A percentile compares a stretch with the other conserved stretches of the same genome.
phyloP scores from a whole-genome alignment of 1,139 yeast species.

The Taiozyma sp. region DNA sequence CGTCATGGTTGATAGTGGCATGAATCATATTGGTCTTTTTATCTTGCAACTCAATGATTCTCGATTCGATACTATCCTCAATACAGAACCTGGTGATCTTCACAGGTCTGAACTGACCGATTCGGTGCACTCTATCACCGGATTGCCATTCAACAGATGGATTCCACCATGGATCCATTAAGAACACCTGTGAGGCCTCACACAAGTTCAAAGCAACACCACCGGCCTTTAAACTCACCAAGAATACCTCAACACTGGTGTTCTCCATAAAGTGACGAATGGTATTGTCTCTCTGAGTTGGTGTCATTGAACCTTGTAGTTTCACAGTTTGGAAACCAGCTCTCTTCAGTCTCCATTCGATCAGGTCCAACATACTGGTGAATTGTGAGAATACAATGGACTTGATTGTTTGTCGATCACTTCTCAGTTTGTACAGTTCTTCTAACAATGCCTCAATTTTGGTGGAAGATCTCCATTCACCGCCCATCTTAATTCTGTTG shows the following conservation, averaged over 20 bases:
- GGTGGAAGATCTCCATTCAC: conserved; percentile 72
- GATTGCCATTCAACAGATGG: conserved; percentile 98
- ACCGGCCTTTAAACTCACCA: conserved; percentile 95
- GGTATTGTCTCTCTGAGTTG: conserved; percentile 87
- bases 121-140: conserved; percentile 96
- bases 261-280: conserved; percentile 90
- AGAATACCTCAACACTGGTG: conserved; percentile 84
- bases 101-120: conserved; percentile 95
- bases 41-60: conserved; percentile 91
- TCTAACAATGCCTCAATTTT: conserved; percentile 95
- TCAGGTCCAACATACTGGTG: conserved; percentile 91
- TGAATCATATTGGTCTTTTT: conserved; percentile 97
- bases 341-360: conserved; percentile 89
- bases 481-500: conserved; percentile 81
- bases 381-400: conserved; percentile 96
- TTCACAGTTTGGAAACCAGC: conserved; percentile 95
- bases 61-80: conserved; percentile 93
- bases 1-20: conserved; percentile 91
- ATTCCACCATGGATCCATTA: conserved; percentile 99
- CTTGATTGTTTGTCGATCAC: conserved; percentile 84
- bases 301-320: conserved; percentile 94
- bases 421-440: conserved; percentile 79
- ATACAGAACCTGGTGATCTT: conserved; percentile 87
- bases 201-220: conserved; percentile 96
- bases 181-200: conserved; percentile 93